Base-by-base conservation (phyloP, 129 eudicot genomes). In the Artemisia argyi region DNA sequence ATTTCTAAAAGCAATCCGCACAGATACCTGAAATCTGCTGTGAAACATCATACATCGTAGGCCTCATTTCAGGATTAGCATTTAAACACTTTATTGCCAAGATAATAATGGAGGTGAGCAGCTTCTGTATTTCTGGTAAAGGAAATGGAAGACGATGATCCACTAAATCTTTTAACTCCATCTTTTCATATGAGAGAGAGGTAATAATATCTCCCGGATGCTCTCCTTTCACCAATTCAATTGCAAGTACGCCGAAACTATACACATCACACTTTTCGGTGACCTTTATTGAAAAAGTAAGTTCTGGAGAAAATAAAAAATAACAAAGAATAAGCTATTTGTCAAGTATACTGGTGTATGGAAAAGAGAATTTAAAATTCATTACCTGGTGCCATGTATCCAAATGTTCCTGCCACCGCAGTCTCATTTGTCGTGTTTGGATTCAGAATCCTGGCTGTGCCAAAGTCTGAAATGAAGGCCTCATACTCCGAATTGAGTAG, bases 71-170 rank as follows among this genome's bases (percentile, higher is more conserved):
- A 14, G 60, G 60, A 14, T 54, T 54, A 0, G 60, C 2, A 16
- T 54, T 15, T 54, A 54, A 15, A 14, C 60, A 54, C 19, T 16
- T 16, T 0, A 54, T 54, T 54, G 60, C 60, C 19, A 14, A 16
- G 3, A 16, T 7, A 8, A 54, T 5, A 0, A 54, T 7, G 60
- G 60, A 54, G 16, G 20, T 54, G 9, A 54, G 26, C 18, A 54
- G 0, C 0, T 17, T 54, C 20, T 54, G 19, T 8, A 54, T 54
- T 7, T 54, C 60, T 16, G 20, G 26, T 15, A 54, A 0, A 14
- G 60, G 60, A 54, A 54, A 14, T 54, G 60, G 60, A 54, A 54
- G 60, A 54, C 60, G 60, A 54, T 6, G 19, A 54, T 54, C 60
- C 8, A 54, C 19, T 6, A 54, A 16, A 54, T 54, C 60, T 15